These are phyloP conservation scores for Aspergillus arachidicola DNA, from an alignment of 2,329 filamentous ascomycete genomes.

Conservation along the genomic window DNA sequence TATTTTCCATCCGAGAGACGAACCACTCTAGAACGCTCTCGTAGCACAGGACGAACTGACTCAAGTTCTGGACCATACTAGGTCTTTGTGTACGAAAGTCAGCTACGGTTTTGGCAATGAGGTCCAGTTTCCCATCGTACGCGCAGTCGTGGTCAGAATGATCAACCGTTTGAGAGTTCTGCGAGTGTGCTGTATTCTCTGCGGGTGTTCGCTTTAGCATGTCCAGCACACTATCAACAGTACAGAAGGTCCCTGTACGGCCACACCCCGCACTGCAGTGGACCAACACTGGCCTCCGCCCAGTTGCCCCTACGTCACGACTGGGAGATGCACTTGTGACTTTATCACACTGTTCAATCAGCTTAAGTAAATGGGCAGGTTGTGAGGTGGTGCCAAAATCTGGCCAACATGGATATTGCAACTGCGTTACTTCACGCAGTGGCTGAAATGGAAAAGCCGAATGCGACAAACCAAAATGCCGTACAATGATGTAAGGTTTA, in stretches of 20 bases:
- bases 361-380: constrained; percentile 78
- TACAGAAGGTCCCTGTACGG: constrained; percentile 93
- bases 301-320: constrained; percentile 58
- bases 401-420: constrained; percentile 96
- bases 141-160: constrained; percentile 61
- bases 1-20: constrained; percentile 35
- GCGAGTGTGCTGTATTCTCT: constrained; percentile 27
- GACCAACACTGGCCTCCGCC: constrained; percentile 75
- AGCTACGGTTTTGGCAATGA: constrained; percentile 84
- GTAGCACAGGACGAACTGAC: constrained; percentile 95
- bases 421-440: constrained; percentile 88
- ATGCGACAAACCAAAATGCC: constrained; percentile 84
- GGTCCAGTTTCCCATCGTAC: constrained; percentile 69
- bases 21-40: constrained; percentile 93
- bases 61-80: constrained; percentile 94
- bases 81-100: constrained; percentile 86
- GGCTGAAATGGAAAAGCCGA: constrained; percentile 76
- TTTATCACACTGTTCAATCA: constrained; percentile 85
- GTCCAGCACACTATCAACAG: constrained; percentile 92
- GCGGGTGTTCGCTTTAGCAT: constrained; percentile 86
- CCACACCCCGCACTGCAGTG: constrained; percentile 97
- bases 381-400: constrained; percentile 94
- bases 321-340: constrained; percentile 53
- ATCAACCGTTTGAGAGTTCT: constrained; percentile 24
- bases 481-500: constrained; percentile 74